These are phyloP conservation scores for Botrytis sinoallii DNA, from an alignment of 2,329 filamentous ascomycete genomes.

Conservation along the genomic window DNA sequence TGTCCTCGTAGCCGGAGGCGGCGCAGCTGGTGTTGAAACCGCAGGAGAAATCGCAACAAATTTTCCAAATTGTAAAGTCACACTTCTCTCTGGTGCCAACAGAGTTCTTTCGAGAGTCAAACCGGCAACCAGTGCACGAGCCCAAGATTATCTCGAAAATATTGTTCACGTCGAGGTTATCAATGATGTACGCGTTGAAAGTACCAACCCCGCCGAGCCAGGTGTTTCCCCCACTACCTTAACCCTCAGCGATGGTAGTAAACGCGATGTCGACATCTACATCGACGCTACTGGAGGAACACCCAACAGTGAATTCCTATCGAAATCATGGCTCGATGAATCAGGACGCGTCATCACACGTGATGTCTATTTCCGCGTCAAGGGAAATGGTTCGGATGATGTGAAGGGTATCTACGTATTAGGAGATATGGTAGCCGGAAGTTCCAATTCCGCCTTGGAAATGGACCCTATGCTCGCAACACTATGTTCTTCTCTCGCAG, in stretches of 20 bases:
- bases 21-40: conserved; percentile 45
- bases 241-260: conserved; percentile 42
- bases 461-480: conserved; percentile 44
- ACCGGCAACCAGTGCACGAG: conserved; percentile 40
- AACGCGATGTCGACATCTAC: conserved; percentile 46
- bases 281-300: conserved; percentile 45
- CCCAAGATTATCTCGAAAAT: conserved; percentile 43
- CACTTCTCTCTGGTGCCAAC: conserved; percentile 42
- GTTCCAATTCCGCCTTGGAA: conserved; percentile 43
- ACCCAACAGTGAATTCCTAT: conserved; percentile 46
- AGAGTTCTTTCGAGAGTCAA: conserved; percentile 44
- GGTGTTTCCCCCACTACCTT: conserved; percentile 38
- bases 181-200: conserved; percentile 42
- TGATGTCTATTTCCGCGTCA: conserved; percentile 44
- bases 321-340: conserved; percentile 44
- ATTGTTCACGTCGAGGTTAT: conserved; percentile 47
- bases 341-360: conserved; percentile 50
- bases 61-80: conserved; percentile 44
- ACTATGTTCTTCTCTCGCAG: conserved; percentile 44
- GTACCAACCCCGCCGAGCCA: conserved; percentile 36
- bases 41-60: conserved; percentile 46
- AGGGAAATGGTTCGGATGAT: conserved; percentile 38
- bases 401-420: conserved; percentile 44
- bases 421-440: conserved; percentile 45
- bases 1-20: conserved; percentile 47